Percentiles rank a stretch among this genome's conserved stretches.
Conservation (phyloP, 768 basidiomycete species). For the Psilocybe tampanensis region DNA sequence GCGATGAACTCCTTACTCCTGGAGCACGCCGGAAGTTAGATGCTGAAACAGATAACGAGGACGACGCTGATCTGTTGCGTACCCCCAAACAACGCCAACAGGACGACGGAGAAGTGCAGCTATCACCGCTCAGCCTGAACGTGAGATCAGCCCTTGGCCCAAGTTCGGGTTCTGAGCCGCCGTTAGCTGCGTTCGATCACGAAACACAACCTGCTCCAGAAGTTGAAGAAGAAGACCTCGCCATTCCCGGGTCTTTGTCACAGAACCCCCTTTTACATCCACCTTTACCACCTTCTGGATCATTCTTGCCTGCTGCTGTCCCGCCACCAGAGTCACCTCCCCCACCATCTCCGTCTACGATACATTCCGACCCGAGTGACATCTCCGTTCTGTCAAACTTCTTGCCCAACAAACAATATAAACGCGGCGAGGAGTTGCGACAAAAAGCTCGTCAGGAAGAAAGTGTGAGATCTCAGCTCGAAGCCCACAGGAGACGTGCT, state of each 20-base stretch:
- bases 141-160: slow-evolving; percentile 23
- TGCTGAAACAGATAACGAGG: slow-evolving; percentile 18
- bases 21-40: slow-evolving; percentile 9
- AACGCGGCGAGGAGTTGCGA: slow-evolving; percentile 39
- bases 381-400: slow-evolving; percentile 32
- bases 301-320: slow-evolving; percentile 18
- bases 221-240: background rate
- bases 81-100: slow-evolving; percentile 18
- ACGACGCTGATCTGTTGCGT: slow-evolving; percentile 23
- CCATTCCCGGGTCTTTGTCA: slow-evolving; percentile 26
- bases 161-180: slow-evolving; percentile 14
- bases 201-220: background rate
- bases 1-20: slow-evolving; percentile 20
- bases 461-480: slow-evolving; percentile 26
- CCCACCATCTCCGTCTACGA: slow-evolving; percentile 15
- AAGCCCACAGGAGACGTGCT: slow-evolving; percentile 30
- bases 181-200: background rate
- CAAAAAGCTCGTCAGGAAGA: slow-evolving; percentile 43
- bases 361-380: slow-evolving; percentile 24
- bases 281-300: slow-evolving; percentile 24
- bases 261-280: slow-evolving; percentile 26
- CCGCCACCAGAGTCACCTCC: slow-evolving; percentile 15
- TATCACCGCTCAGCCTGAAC: slow-evolving; percentile 27
- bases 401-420: slow-evolving; percentile 31
- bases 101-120: slow-evolving; percentile 13